A percentile compares a stretch with the other conserved stretches of the same genome.
Evolutionary conservation across 148 eudicot genomes (phyloP).

Genomic region (Bassia scoparia): DNA sequence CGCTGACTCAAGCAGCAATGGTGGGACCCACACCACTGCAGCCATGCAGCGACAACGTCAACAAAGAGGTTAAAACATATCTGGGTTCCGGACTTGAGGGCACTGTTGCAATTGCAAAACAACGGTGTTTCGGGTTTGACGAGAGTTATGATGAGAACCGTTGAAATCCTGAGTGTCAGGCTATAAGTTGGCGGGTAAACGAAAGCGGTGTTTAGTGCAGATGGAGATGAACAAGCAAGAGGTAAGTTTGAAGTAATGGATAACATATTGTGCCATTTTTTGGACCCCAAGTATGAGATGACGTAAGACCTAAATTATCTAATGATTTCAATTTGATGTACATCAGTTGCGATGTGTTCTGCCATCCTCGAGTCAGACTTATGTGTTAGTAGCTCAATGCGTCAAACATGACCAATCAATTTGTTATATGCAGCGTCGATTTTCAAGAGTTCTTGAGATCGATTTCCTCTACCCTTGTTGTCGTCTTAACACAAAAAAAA

Average conservation of each 20-base stretch:
- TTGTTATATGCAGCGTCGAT: no score
- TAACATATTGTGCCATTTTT: no score
- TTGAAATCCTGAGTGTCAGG: conserved; percentile 10
- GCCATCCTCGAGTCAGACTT: no score
- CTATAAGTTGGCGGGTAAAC: conserved; percentile 10
- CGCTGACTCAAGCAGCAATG: conserved; percentile 40
- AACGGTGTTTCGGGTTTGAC: conserved; percentile 25
- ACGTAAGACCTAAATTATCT: no score
- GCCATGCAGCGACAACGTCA: conserved; percentile 54
- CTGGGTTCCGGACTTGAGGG: conserved; percentile 17
- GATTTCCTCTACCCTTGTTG: no score
- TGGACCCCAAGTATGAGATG: no score
- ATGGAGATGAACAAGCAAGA: conserved; percentile 11
- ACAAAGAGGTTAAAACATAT: conserved; percentile 33
- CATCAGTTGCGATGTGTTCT: no score
- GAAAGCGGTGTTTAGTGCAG: conserved; percentile 18
- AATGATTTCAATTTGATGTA: no score
- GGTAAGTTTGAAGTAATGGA: background rate
- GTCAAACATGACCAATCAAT: no score
- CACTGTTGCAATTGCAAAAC: background rate
- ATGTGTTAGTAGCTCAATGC: no score
- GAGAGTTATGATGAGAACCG: conserved; percentile 12
- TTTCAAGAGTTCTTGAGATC: no score
- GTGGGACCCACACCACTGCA: conserved; percentile 42
- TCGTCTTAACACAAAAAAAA: no score